Base-by-base conservation (phyloP, 2,329 filamentous ascomycete species). In the Fusarium pseudonygamai region DNA sequence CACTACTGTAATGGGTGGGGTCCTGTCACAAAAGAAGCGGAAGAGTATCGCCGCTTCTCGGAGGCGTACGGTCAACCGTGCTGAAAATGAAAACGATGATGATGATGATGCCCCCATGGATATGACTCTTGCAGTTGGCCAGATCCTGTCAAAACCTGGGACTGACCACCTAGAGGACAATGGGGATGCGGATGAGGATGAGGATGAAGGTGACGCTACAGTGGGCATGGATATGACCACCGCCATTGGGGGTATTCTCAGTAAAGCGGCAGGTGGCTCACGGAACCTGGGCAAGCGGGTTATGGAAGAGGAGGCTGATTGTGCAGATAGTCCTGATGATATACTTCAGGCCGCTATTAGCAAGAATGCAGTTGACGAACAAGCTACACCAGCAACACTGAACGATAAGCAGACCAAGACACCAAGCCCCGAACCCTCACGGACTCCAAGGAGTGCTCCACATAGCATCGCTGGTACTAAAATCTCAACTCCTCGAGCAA, bases 181-280 rank as follows among this genome's bases (percentile, higher is more conserved):
- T 73, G 39, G 67, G 20, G 83, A 83, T 7, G 84, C 79, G 16
- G 79, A 83, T 30, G 72, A 69, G 16, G 79, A 83, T 30, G 72
- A 69, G 22, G 79, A 83, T 20, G 71, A 72, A 24, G 62, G 24
- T 8, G 76, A 75, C 53, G 66, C 59, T 22, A 79, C 73, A 26
- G 85, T 88, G 79, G 89, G 86, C 2, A 93, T 93, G 91, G 91
- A 93, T 50, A 89, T 93, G 79, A 93, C 91, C 5, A 85, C 85
- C 50, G 89, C 87, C 11, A 84, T 93, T 52, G 91, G 92, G 15
- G 85, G 86, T 14, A 93, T 94, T 57, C 83, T 93, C 78, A 79
- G 69, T 30, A 79, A 75, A 39, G 73, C 60, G n/a, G 65, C 84
- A 80, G 71, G 72, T 15, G 72, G 65, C n/a, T 76, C 76, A 14